These are phyloP conservation scores for Fraxinus platypoda DNA, from an alignment of 305 asterid genomes.

Conservation along the genomic window DNA sequence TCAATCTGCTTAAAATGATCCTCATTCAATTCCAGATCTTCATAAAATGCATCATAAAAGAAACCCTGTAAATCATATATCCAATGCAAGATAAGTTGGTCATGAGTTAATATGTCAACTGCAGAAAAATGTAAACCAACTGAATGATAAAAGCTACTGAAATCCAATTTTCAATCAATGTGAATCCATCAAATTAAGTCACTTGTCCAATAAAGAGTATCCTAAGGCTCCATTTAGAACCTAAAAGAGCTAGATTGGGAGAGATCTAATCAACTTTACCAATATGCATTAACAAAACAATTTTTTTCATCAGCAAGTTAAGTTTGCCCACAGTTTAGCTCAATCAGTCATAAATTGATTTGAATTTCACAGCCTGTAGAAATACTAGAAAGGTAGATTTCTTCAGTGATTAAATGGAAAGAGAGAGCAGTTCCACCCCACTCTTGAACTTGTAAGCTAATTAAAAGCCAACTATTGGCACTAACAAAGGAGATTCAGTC, in stretches of 20 bases:
- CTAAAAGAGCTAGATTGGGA: background rate
- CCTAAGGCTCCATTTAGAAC: background rate
- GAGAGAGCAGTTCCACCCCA: background rate
- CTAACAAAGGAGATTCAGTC: background rate
- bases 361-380: background rate
- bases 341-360: background rate
- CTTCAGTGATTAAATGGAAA: background rate
- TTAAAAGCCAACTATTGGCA: background rate
- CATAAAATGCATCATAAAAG: slow-evolving; percentile 92
- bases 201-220: background rate
- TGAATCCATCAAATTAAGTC: background rate
- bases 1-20: slow-evolving; percentile 80
- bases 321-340: background rate
- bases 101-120: background rate
- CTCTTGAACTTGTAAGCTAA: background rate
- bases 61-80: slow-evolving; percentile 60
- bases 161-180: background rate
- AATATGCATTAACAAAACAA: no score
- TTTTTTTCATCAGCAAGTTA: background rate
- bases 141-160: background rate
- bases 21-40: slow-evolving; percentile 79
- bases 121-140: background rate
- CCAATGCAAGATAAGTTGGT: slow-evolving; percentile 2
- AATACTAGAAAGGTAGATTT: background rate
- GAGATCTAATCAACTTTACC: background rate